Conservation (phyloP, 2,329 filamentous ascomycete genomes). For the Paecilomyces formosus region DNA sequence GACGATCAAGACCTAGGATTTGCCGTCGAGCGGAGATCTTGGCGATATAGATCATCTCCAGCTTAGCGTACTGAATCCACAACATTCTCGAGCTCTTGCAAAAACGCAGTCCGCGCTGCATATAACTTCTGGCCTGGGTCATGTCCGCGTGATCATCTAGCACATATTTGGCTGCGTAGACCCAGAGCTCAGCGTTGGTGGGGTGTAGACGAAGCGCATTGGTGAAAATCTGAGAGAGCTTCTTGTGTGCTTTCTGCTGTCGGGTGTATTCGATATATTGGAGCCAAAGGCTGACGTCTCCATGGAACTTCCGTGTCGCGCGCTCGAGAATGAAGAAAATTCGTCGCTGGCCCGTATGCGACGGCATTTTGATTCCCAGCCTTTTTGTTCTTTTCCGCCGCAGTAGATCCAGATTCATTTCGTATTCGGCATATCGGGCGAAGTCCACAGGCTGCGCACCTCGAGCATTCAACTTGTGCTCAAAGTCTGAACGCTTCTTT, state of each 20-base stretch:
- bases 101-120: slow-evolving; percentile 87
- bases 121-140: slow-evolving; percentile 71
- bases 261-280: slow-evolving; percentile 80
- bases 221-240: slow-evolving; percentile 53
- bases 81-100: slow-evolving; percentile 66
- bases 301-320: slow-evolving; percentile 74
- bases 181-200: slow-evolving; percentile 74
- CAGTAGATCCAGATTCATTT: slow-evolving; percentile 62
- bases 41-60: slow-evolving; percentile 87
- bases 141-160: slow-evolving; percentile 80
- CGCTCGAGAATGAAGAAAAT: slow-evolving; percentile 87
- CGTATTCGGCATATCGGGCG: slow-evolving; percentile 70
- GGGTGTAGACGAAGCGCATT: slow-evolving; percentile 78
- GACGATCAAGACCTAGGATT: slow-evolving; percentile 54
- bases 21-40: slow-evolving; percentile 69
- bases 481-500: slow-evolving; percentile 83
- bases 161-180: slow-evolving; percentile 69
- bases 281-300: slow-evolving; percentile 75
- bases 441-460: slow-evolving; percentile 72
- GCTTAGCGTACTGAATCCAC: slow-evolving; percentile 83
- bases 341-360: slow-evolving; percentile 67
- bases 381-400: slow-evolving; percentile 76
- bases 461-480: slow-evolving; percentile 80
- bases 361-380: slow-evolving; percentile 65
- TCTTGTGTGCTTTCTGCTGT: slow-evolving; percentile 56